These are phyloP conservation scores for Salix koriyanagi DNA, from an alignment of 345 rosid species.

Conservation along the genomic window DNA sequence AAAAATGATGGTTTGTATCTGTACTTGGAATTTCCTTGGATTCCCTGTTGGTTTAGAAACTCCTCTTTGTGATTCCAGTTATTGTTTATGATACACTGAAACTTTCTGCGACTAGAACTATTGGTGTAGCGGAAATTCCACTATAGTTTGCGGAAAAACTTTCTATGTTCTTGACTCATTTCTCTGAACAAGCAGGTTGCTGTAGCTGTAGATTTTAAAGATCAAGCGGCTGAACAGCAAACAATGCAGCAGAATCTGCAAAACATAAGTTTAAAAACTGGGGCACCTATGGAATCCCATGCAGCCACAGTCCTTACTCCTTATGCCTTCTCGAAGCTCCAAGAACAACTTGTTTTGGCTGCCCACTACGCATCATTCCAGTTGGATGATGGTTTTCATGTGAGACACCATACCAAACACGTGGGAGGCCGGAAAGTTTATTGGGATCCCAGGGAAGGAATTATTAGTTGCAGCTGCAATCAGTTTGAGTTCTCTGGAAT, in stretches of 20 bases:
- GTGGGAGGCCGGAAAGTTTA: slow-evolving; percentile 92
- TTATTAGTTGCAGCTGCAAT: slow-evolving; percentile 91
- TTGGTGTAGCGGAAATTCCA: background rate
- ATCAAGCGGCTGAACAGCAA: slow-evolving; percentile 93
- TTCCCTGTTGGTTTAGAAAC: background rate
- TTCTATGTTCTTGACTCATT: slow-evolving; percentile 9
- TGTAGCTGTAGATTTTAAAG: slow-evolving; percentile 83
- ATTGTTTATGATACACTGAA: too few species aligned
- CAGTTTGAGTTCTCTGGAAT: slow-evolving; percentile 92
- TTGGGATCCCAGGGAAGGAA: slow-evolving; percentile 85
- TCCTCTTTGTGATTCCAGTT: background rate
- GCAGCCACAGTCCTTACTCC: slow-evolving; percentile 87
- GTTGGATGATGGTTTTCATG: slow-evolving; percentile 75
- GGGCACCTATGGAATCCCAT: slow-evolving; percentile 95
- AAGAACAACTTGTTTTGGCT: slow-evolving; percentile 89
- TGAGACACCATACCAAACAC: slow-evolving; percentile 86
- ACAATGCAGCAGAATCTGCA: slow-evolving; percentile 95
- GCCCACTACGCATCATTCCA: slow-evolving; percentile 94
- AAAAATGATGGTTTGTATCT: background rate
- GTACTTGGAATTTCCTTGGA: background rate
- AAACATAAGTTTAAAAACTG: slow-evolving; percentile 78
- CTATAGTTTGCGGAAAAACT: background rate
- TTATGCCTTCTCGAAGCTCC: slow-evolving; percentile 91
- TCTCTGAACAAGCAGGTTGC: slow-evolving; percentile 52
- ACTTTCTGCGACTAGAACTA: background rate